Base-by-base conservation (phyloP, 306 rosid species). In the Cyclanthera cordifolia region DNA sequence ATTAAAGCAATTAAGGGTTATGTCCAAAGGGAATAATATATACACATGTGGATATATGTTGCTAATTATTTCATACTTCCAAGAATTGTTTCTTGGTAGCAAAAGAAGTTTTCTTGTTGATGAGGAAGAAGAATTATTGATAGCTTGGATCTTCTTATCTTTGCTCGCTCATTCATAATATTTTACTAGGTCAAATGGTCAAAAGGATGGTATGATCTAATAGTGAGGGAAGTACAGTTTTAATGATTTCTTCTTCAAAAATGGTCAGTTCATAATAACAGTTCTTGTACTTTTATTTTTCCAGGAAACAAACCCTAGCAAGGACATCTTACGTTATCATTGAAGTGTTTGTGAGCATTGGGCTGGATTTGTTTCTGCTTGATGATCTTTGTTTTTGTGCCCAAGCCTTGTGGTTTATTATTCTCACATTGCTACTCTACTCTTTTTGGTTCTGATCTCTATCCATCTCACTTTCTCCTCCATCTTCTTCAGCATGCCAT, bases 401-500 rank as follows among this genome's bases (percentile, higher is more conserved):
- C 24, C 64, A 84, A 61, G 15, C 51, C 67, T 27, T 60, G 76
- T 32, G 30, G 82, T 79, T 74, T 82, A 28, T 41, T 34, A 46
- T 45, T 76, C 65, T 82, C 74, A 53, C 79, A 78, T 48, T 60
- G 73, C 76, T 79, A 77, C 92, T 56, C 57, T 75, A 78, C 84
- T 37, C 60, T 84, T 82, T 76, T 73, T 43, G 41, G 48, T 4
- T 2, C 37, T 25, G 24, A 53, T 30, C 55, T 63, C 60, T 72
- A 56, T 68, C 25, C 77, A 41, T 78, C 82, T 17, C 65, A 24
- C 53, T 41, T 8, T 72, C 79, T 83, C 51, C 79, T 53, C 67
- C 71, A 67, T 63, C 73, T 67, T 10, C 85, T 91, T 53, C 85
- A 82, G 75, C 83, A 81, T 17, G 80, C 80, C 8, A 37, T 82